Percentiles rank a stretch among this genome's conserved stretches.
Conservation (phyloP, 2,329 filamentous ascomycete species). For the Colletotrichum echinochloae region DNA sequence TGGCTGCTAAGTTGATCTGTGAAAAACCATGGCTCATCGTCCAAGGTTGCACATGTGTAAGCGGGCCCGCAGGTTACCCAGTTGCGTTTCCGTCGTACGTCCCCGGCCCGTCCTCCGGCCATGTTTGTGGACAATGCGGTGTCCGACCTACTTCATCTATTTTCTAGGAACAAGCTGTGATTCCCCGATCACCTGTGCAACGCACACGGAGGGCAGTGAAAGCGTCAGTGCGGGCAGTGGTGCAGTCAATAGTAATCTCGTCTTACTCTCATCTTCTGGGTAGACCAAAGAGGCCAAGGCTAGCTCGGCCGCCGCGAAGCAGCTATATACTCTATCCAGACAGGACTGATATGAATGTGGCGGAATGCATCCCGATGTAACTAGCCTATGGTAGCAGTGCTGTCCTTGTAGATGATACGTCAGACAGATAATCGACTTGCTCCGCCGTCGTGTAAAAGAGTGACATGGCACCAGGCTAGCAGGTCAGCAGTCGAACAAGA, state of each 20-base stretch:
- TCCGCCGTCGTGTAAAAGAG: no score
- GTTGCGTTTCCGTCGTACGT: not conserved
- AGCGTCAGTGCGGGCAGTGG: not conserved
- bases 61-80: not conserved
- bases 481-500: not conserved
- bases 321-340: not conserved
- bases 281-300: not conserved
- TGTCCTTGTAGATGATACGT: not conserved
- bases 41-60: not conserved
- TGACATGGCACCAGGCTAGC: not conserved
- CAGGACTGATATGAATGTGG: no score
- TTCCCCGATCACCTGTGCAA: not conserved
- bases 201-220: not conserved
- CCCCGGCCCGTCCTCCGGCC: not conserved
- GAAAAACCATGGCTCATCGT: not conserved
- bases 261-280: not conserved
- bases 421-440: not conserved
- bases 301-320: not conserved
- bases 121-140: not conserved
- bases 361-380: not conserved
- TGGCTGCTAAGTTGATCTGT: not conserved
- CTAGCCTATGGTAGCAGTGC: not conserved
- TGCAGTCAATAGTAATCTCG: not conserved
- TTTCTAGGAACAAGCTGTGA: no score
- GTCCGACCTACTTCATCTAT: not conserved